Conservation (phyloP, 352 stramenopile species). For the Phytophthora pisi region DNA sequence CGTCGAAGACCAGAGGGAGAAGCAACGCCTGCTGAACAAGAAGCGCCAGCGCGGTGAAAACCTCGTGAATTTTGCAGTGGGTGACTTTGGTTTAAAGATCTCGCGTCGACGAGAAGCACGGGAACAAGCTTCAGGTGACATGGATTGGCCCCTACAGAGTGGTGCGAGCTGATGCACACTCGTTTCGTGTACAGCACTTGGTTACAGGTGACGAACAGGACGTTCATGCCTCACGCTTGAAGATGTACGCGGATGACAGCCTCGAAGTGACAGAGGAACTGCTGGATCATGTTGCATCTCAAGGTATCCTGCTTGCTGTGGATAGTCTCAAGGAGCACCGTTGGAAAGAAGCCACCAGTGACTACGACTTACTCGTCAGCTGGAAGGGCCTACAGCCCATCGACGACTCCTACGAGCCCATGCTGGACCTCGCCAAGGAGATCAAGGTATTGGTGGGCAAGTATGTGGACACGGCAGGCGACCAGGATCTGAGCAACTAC, state of each 20-base stretch:
- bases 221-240: constrained; percentile 3
- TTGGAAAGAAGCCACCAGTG: neutral
- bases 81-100: constrained; percentile 12
- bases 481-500: neutral
- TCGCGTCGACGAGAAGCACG: constrained; percentile 3
- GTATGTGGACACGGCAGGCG: neutral
- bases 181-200: neutral
- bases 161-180: neutral
- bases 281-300: constrained; percentile 4
- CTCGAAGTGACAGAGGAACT: constrained; percentile 5
- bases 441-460: neutral
- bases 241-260: constrained; percentile 4
- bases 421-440: neutral
- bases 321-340: neutral
- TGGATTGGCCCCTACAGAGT: constrained; percentile 4
- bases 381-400: neutral
- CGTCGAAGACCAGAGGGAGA: neutral
- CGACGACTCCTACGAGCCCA: neutral
- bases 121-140: constrained; percentile 13
- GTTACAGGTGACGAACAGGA: neutral
- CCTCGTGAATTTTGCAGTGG: constrained; percentile 9
- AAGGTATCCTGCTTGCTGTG: constrained; percentile 6
- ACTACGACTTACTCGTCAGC: constrained; percentile 1
- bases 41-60: constrained; percentile 3
- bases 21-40: constrained; percentile 3